Evolutionary conservation across 2,329 filamentous ascomycete genomes (phyloP).

Genomic region (Sarocladiaceae sp.): DNA sequence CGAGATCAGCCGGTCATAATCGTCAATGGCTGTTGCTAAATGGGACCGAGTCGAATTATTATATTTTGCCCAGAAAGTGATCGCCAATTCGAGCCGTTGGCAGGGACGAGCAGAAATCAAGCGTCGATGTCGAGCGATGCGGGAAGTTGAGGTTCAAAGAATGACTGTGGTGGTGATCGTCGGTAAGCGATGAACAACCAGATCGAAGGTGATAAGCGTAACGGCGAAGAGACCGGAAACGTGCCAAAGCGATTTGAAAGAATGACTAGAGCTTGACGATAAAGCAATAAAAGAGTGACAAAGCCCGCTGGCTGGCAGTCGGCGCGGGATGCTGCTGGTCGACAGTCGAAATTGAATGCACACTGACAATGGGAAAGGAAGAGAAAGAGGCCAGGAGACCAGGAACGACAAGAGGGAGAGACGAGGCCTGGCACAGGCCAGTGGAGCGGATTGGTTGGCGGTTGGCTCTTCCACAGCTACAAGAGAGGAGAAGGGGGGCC

Average conservation of each 20-base stretch:
- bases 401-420: slow-evolving; percentile 1
- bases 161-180: slow-evolving; percentile 5
- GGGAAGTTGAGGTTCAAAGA: background rate
- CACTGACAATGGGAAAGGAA: slow-evolving; percentile 6
- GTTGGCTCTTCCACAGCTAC: too few relatives aligned
- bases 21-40: slow-evolving; percentile 1
- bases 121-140: background rate
- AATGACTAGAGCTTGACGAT: slow-evolving; percentile 9
- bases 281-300: slow-evolving; percentile 10
- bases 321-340: slow-evolving; percentile 7
- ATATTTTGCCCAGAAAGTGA: background rate
- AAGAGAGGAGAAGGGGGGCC: background rate
- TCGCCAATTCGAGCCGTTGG: too few relatives aligned
- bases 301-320: slow-evolving; percentile 9
- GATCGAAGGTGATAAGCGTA: slow-evolving; percentile 1
- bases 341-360: slow-evolving; percentile 4
- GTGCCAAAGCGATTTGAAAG: slow-evolving; percentile 2
- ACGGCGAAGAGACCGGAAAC: background rate
- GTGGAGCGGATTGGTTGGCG: background rate
- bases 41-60: background rate
- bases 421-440: background rate
- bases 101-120: slow-evolving; percentile 10
- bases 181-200: slow-evolving; percentile 2
- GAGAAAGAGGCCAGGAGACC: too few relatives aligned
- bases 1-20: slow-evolving; percentile 10